Evolutionary conservation across 1,284 basidiomycete genomes (phyloP), one percentile per base, ranked within the genome.

Genomic region (Apiotrichum akiyoshidainum): DNA sequence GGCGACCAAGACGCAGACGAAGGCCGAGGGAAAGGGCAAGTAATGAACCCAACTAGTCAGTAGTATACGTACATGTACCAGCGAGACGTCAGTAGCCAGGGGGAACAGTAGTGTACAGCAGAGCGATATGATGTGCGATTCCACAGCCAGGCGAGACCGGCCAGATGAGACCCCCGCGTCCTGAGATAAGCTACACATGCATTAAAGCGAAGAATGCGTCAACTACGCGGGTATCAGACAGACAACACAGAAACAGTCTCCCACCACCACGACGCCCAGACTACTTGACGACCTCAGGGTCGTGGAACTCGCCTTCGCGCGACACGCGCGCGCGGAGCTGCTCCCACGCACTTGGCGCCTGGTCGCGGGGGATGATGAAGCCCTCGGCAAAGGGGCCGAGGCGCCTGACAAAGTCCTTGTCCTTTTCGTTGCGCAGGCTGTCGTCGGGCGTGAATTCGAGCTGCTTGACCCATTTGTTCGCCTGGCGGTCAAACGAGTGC

Each of bases 381-480:
- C 64, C 64, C 17, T 64, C 50, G 12, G 57, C 52, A 41, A 74
- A 72, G 35, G 63, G 58, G 11, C 67, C 72, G 17, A 75, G 63
- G 2, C 68, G 59, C n/a, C 56, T 37, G 19, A 70, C 55, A 48
- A 72, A 70, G 2, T 49, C 57, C 57, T 60, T 52, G 52, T 72
- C 72, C 21, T 61, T 63, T 57, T 73, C 72, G 45, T 65, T 57
- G 22, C 65, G 64, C 22, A 75, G 59, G 2, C 54, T 31, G 26
- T 31, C 59, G n/a, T 65, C 63, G 8, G 74, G 74, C 6, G 59
- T 61, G 54, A 69, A 67, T 11, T 61, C 60, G 31, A 73, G 56
- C 14, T 53, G 51, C 53, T 68, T 67, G 51, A 64, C 49, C 67
- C 68, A 74, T 3, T 61, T 55, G 19, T 68, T 67, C 10, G 44